Evolutionary conservation across 495 filamentous ascomycete genomes (phyloP).

Genomic region (Penicillium arizonense): DNA sequence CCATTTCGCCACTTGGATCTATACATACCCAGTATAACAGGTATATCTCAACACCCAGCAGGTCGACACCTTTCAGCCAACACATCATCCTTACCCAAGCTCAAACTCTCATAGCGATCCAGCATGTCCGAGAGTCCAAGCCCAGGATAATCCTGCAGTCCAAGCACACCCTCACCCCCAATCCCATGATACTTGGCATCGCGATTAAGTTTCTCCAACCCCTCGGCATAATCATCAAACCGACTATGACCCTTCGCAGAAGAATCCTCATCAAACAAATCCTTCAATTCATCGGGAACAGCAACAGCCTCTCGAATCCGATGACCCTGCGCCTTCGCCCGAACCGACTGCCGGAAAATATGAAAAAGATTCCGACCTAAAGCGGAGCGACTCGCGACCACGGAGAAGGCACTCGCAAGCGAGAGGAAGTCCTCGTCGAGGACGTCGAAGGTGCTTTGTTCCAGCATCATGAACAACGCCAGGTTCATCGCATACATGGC

Average conservation of each 20-base stretch:
- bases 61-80: constrained; percentile 18
- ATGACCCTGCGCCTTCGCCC: constrained; percentile 31
- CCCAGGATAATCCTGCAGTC: background rate
- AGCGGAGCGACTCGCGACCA: constrained; percentile 37
- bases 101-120: constrained; percentile 43
- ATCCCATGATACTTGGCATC: constrained; percentile 36
- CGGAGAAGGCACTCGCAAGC: constrained; percentile 36
- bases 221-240: constrained; percentile 38
- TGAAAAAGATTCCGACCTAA: constrained; percentile 41
- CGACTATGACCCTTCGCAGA: constrained; percentile 11
- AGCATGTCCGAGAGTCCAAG: constrained; percentile 41
- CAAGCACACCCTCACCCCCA: constrained; percentile 12
- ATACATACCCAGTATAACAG: background rate
- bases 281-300: constrained; percentile 36
- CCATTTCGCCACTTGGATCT: background rate
- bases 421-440: constrained; percentile 39
- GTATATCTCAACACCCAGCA: constrained; percentile 3
- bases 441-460: constrained; percentile 35
- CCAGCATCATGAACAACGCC: constrained; percentile 40
- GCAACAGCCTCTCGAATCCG: constrained; percentile 22
- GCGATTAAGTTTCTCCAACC: constrained; percentile 38
- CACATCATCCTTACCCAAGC: constrained; percentile 38
- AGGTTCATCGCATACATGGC: constrained; percentile 46
- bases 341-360: constrained; percentile 39
- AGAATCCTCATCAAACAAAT: constrained; percentile 37